A percentile compares a stretch with the other conserved stretches of the same genome.
phyloP scores from a whole-genome alignment of 2,329 filamentous ascomycete genomes.

The Pseudofabraea citricarpa region DNA sequence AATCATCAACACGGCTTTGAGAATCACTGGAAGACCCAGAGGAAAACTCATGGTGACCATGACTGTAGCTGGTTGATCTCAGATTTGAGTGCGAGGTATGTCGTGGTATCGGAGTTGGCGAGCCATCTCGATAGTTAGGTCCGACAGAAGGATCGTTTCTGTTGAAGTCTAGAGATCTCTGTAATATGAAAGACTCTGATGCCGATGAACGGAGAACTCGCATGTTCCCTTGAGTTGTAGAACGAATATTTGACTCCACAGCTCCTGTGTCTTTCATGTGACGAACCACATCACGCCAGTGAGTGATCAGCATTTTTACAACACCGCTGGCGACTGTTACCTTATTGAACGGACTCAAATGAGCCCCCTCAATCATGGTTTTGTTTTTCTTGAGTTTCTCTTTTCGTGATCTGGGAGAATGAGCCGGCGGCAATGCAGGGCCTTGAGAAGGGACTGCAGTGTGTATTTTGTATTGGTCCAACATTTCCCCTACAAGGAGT shows the following conservation, averaged over 20 bases:
- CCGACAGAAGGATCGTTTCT: slow-evolving; percentile 13
- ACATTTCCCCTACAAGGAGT: slow-evolving; percentile 53
- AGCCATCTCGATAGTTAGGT: slow-evolving; percentile 22
- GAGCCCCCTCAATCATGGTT: slow-evolving; percentile 16
- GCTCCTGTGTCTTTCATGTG: slow-evolving; percentile 47
- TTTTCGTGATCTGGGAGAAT: slow-evolving; percentile 36
- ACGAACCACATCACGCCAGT: slow-evolving; percentile 60
- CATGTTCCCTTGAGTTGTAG: slow-evolving; percentile 10
- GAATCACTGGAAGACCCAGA: neutral
- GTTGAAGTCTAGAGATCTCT: slow-evolving; percentile 33
- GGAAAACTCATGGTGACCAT: neutral
- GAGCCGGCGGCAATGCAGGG: slow-evolving; percentile 22
- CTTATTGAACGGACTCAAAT: slow-evolving; percentile 42
- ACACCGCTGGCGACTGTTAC: slow-evolving; percentile 53
- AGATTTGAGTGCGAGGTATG: slow-evolving; percentile 10
- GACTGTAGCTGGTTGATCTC: neutral
- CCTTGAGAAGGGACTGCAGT: slow-evolving; percentile 21
- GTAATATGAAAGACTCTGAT: slow-evolving; percentile 36
- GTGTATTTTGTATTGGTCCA: slow-evolving; percentile 42
- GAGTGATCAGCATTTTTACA: slow-evolving; percentile 59
- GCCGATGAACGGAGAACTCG: slow-evolving; percentile 33
- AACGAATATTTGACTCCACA: slow-evolving; percentile 10
- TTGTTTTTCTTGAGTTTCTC: slow-evolving; percentile 32
- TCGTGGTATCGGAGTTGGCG: slow-evolving; percentile 31
- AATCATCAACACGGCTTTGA: slow-evolving; percentile 5